These are phyloP conservation scores for Cryptococcus jaspeensis DNA, from an alignment of 1,284 basidiomycete genomes.

Conservation along the genomic window DNA sequence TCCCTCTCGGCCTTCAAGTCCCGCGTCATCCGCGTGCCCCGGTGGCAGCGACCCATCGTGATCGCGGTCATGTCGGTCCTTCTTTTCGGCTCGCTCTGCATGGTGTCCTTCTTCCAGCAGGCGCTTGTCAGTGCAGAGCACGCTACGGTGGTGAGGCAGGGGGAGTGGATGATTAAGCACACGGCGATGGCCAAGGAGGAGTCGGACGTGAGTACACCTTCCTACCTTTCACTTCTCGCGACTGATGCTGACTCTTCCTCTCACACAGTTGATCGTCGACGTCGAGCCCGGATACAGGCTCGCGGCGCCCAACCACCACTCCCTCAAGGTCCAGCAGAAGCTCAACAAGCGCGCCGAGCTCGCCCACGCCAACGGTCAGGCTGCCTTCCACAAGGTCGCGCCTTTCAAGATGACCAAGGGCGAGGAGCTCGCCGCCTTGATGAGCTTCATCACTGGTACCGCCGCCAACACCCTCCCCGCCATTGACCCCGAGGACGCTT, in stretches of 20 bases:
- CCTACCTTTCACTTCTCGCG: too few species aligned
- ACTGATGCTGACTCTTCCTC: not conserved
- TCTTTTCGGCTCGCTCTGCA: slow-evolving; percentile 26
- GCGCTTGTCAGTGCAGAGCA: slow-evolving; percentile 15
- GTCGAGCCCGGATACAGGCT: slow-evolving; percentile 22
- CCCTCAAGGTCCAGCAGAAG: slow-evolving; percentile 20
- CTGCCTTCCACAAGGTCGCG: not conserved
- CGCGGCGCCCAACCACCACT: slow-evolving; percentile 21
- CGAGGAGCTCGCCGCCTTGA: slow-evolving; percentile 27
- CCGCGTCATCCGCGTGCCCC: slow-evolving; percentile 16
- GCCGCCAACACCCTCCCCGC: slow-evolving; percentile 18
- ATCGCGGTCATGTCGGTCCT: slow-evolving; percentile 25
- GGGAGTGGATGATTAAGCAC: slow-evolving; percentile 23
- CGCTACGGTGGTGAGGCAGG: slow-evolving; percentile 18
- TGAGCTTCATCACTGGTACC: slow-evolving; percentile 27
- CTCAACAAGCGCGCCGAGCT: slow-evolving; percentile 9
- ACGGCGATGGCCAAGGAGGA: slow-evolving; percentile 14
- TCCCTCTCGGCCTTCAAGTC: slow-evolving; percentile 20
- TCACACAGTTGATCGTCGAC: slow-evolving; percentile 11
- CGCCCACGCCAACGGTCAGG: not conserved
- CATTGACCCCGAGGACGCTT: slow-evolving; percentile 15
- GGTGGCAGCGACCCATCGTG: slow-evolving; percentile 26
- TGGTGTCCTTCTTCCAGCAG: slow-evolving; percentile 25
- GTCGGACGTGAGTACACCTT: slow-evolving; percentile 10
- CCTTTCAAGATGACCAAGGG: slow-evolving; percentile 20